phyloP scores from a whole-genome alignment of 192 early-diverging fungal species.

The Borealophlyctis nickersoniae region DNA sequence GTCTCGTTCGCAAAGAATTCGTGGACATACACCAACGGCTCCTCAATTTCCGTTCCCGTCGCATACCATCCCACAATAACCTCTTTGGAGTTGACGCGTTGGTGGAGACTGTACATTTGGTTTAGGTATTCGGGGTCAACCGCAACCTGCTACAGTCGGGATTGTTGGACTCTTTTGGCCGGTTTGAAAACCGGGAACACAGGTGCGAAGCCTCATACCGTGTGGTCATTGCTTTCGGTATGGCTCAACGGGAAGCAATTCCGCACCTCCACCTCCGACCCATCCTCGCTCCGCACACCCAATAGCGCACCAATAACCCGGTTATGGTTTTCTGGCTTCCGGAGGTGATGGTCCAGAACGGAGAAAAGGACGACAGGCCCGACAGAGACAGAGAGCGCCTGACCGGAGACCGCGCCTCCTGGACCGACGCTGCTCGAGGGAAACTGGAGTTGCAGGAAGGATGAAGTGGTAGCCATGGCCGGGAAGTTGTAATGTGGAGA shows the following conservation, averaged over 20 bases:
- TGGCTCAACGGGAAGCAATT: slow-evolving; percentile 83
- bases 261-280: slow-evolving; percentile 81
- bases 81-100: slow-evolving; percentile 84
- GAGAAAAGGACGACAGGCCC: slow-evolving; percentile 86
- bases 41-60: slow-evolving; percentile 62
- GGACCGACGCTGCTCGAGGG: neutral
- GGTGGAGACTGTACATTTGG: slow-evolving; percentile 84
- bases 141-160: slow-evolving; percentile 49
- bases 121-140: slow-evolving; percentile 88
- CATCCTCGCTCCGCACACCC: slow-evolving; percentile 85
- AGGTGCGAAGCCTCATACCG: too few relatives aligned
- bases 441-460: slow-evolving; percentile 19
- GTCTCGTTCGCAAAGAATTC: slow-evolving; percentile 66
- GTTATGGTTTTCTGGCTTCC: slow-evolving; percentile 76
- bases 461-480: slow-evolving; percentile 10
- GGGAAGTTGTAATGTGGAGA: neutral
- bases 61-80: slow-evolving; percentile 92
- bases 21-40: slow-evolving; percentile 40
- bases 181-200: too few relatives aligned
- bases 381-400: slow-evolving; percentile 55
- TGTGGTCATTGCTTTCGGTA: slow-evolving; percentile 68
- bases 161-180: too few relatives aligned
- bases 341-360: slow-evolving; percentile 88
- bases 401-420: neutral
- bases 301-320: slow-evolving; percentile 89